phyloP scores from a whole-genome alignment of 1,139 yeast genomes.

The Pichia sp. region DNA sequence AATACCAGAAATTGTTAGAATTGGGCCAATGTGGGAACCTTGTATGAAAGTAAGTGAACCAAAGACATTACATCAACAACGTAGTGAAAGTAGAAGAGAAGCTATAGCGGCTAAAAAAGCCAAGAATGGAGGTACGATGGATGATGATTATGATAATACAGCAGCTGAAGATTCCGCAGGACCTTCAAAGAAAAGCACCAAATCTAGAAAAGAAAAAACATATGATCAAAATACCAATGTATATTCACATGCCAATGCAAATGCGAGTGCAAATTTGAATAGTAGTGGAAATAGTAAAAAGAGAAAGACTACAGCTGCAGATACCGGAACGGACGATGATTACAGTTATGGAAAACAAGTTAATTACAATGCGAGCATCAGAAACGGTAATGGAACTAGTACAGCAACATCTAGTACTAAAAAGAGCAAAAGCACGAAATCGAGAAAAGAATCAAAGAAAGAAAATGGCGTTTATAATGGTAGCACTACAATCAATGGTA shows the following conservation, averaged over 20 bases:
- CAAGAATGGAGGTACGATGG: conserved; percentile 25
- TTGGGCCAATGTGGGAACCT: conserved; percentile 82
- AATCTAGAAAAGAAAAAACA: conserved; percentile 1
- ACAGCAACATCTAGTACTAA: background rate
- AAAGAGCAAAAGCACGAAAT: conserved; percentile 4
- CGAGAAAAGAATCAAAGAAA: conserved; percentile 2
- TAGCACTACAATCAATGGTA: background rate
- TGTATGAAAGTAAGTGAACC: conserved; percentile 61
- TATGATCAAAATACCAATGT: background rate
- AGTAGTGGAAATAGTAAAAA: background rate
- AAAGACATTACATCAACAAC: conserved; percentile 60
- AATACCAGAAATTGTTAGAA: conserved; percentile 56
- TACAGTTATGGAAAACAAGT: background rate
- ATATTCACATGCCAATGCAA: background rate
- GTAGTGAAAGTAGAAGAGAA: conserved; percentile 82
- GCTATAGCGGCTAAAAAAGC: conserved; percentile 86
- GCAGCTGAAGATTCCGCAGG: conserved; percentile 23
- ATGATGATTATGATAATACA: conserved; percentile 35
- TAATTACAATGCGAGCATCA: background rate
- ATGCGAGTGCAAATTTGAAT: background rate
- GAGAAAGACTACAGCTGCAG: background rate
- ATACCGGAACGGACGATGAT: background rate
- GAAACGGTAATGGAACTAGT: background rate
- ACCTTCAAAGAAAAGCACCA: conserved; percentile 6
- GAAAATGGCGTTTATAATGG: conserved; percentile 4